A percentile compares a stretch with the other conserved stretches of the same genome.
Conservation (phyloP, 805 yeast genomes). For the Suhomyces sp. region DNA sequence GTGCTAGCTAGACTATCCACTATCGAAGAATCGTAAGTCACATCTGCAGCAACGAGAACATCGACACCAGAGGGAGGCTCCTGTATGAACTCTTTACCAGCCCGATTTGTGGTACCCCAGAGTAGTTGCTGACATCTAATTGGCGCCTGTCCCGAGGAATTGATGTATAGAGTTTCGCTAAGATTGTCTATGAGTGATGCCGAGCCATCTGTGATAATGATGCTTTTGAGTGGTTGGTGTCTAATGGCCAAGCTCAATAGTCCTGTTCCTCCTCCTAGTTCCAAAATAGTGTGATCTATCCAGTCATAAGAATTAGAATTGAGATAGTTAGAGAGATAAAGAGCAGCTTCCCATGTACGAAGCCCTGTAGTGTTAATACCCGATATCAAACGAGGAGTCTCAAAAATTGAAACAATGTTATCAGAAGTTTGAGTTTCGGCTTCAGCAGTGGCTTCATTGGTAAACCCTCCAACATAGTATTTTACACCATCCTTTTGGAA, state of each 20-base stretch:
- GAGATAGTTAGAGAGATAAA: slow-evolving; percentile 59
- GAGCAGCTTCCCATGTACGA: slow-evolving; percentile 93
- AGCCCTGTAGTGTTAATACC: slow-evolving; percentile 85
- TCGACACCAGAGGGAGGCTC: slow-evolving; percentile 33
- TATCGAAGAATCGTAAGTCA: slow-evolving; percentile 72
- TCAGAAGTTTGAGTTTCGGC: slow-evolving; percentile 24
- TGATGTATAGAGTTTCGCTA: slow-evolving; percentile 44
- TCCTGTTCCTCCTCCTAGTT: slow-evolving; percentile 91
- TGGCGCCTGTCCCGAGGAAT: slow-evolving; percentile 20
- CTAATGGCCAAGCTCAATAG: slow-evolving; percentile 57
- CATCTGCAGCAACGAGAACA: slow-evolving; percentile 78
- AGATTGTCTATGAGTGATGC: slow-evolving; percentile 50
- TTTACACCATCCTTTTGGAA: slow-evolving; percentile 38
- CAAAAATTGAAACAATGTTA: slow-evolving; percentile 45
- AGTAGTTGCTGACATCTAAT: slow-evolving; percentile 37
- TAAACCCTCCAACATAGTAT: slow-evolving; percentile 30
- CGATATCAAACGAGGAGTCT: slow-evolving; percentile 62
- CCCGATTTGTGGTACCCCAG: slow-evolving; percentile 53
- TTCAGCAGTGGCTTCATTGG: slow-evolving; percentile 8
- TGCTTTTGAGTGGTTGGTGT: slow-evolving; percentile 17
- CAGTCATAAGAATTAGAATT: slow-evolving; percentile 15
- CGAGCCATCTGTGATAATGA: slow-evolving; percentile 70
- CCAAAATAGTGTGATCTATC: slow-evolving; percentile 47
- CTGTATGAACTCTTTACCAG: slow-evolving; percentile 41
- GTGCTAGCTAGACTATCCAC: slow-evolving; percentile 56